phyloP scores from a whole-genome alignment of 106 monocot species.

The Chionographis japonica region DNA sequence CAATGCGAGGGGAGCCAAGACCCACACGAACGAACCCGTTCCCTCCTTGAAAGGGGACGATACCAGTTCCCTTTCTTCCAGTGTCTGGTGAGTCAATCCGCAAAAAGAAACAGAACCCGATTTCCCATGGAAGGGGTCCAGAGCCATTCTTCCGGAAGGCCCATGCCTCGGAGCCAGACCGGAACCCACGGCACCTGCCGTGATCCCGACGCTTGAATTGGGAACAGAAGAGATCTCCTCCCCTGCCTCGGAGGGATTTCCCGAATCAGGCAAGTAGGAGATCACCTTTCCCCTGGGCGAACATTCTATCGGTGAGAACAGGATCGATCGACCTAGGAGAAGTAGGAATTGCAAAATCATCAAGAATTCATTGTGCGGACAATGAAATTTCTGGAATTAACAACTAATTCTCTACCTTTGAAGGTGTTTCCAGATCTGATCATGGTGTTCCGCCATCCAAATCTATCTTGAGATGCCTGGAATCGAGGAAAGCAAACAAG shows the following conservation, averaged over 20 bases:
- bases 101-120: conserved; percentile 54
- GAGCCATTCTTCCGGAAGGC: conserved; percentile 5
- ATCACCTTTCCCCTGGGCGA: not conserved
- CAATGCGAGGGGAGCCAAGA: conserved; percentile 47
- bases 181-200: not conserved
- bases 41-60: conserved; percentile 53
- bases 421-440: too few species aligned
- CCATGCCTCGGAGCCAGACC: not conserved
- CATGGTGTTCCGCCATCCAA: too few species aligned
- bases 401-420: too few species aligned
- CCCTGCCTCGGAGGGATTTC: not conserved
- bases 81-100: conserved; percentile 36
- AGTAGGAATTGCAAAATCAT: too few species aligned
- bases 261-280: conserved; percentile 15
- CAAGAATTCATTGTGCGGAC: too few species aligned
- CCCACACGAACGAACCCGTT: conserved; percentile 48
- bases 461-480: too few species aligned
- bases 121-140: conserved; percentile 48
- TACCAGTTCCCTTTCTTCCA: conserved; percentile 42
- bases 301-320: too few species aligned
- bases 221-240: not conserved
- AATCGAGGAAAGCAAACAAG: too few species aligned
- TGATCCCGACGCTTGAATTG: not conserved
- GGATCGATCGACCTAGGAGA: too few species aligned
- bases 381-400: too few species aligned